These are phyloP conservation scores for Nakazawaea peltata DNA, from an alignment of 805 yeast genomes.

Conservation along the genomic window DNA sequence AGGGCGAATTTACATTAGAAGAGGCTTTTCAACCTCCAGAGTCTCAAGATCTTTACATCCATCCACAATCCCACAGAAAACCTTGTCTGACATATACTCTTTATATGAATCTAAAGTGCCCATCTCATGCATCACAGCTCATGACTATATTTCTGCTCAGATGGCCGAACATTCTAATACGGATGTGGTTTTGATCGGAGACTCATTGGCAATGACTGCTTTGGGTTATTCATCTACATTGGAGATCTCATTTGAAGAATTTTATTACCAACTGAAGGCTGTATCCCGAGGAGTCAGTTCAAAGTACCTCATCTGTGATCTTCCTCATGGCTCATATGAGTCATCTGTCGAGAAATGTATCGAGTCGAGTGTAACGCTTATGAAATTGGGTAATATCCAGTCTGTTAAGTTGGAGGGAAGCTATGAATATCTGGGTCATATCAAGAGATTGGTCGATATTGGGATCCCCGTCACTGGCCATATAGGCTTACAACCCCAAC, in stretches of 20 bases:
- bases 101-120: conserved; percentile 15
- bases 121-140: conserved; percentile 59
- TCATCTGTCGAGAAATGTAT: conserved; percentile 54
- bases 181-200: conserved; percentile 80
- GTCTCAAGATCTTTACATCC: conserved; percentile 1
- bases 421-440: conserved; percentile 41
- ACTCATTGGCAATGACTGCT: conserved; percentile 88
- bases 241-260: conserved; percentile 71
- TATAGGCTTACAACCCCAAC: conserved; percentile 88
- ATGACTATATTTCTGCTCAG: conserved; percentile 72
- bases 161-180: conserved; percentile 58
- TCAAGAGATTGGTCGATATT: conserved; percentile 45
- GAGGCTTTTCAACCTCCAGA: background rate
- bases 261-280: conserved; percentile 66
- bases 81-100: conserved; percentile 17
- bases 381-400: conserved; percentile 51
- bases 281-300: conserved; percentile 62
- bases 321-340: conserved; percentile 88
- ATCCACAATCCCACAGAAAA: conserved; percentile 16
- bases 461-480: conserved; percentile 93
- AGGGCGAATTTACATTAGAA: too few relatives aligned
- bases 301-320: conserved; percentile 71
- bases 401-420: conserved; percentile 89
- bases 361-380: conserved; percentile 43
- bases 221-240: conserved; percentile 75